phyloP scores from a whole-genome alignment of 495 filamentous ascomycete genomes.

The Pseudevernia furfuracea region DNA sequence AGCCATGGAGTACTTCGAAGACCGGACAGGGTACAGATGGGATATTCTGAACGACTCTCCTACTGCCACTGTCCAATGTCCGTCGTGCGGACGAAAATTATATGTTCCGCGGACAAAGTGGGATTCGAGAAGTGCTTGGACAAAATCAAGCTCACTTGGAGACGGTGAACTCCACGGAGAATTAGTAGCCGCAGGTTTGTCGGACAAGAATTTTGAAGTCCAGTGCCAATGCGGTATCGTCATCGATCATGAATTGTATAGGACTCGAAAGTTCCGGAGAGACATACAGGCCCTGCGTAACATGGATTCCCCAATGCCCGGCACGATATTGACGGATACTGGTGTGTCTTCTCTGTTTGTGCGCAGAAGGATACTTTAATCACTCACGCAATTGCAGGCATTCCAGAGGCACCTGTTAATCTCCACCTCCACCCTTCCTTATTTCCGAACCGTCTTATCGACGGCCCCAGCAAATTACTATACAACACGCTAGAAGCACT shows the following conservation, averaged over 20 bases:
- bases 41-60: slow-evolving; percentile 46
- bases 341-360: background rate
- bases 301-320: slow-evolving; percentile 50
- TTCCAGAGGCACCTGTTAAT: background rate
- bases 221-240: slow-evolving; percentile 39
- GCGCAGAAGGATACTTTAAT: no score
- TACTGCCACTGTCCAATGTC: slow-evolving; percentile 49
- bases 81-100: slow-evolving; percentile 40
- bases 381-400: background rate
- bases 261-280: slow-evolving; percentile 46
- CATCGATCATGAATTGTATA: background rate
- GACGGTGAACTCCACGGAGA: slow-evolving; percentile 12
- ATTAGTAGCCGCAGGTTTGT: slow-evolving; percentile 43
- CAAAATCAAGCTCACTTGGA: slow-evolving; percentile 22
- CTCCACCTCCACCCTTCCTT: background rate
- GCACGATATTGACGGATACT: slow-evolving; percentile 22
- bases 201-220: slow-evolving; percentile 51
- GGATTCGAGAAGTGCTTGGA: slow-evolving; percentile 27
- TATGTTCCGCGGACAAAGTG: slow-evolving; percentile 56
- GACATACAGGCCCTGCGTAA: slow-evolving; percentile 44
- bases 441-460: background rate
- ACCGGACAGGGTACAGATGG: slow-evolving; percentile 49
- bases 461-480: background rate
- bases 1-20: slow-evolving; percentile 42
- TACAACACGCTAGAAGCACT: background rate